These are phyloP conservation scores for Lodderomyces elongisporus DNA, from an alignment of 1,139 yeast genomes.

Conservation along the genomic window DNA sequence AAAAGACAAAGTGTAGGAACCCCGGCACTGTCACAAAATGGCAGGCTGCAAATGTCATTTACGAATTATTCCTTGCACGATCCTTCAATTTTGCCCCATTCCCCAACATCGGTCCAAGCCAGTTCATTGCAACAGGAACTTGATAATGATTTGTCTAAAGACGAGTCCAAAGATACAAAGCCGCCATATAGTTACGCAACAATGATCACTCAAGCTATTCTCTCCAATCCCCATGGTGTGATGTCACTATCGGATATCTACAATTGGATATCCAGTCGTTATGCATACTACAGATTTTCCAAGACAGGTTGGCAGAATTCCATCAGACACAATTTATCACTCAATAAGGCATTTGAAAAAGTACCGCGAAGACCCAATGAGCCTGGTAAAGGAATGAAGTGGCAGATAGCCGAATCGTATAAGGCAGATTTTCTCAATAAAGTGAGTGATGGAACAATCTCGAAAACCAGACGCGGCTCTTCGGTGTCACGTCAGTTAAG, in stretches of 20 bases:
- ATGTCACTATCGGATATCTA: slow-evolving; percentile 88
- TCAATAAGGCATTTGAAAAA: slow-evolving; percentile 71
- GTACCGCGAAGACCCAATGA: slow-evolving; percentile 93
- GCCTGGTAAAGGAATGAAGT: slow-evolving; percentile 98
- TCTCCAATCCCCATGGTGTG: slow-evolving; percentile 83
- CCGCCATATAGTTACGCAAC: slow-evolving; percentile 98
- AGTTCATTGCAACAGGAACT: slow-evolving; percentile 42
- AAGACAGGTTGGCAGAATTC: slow-evolving; percentile 84
- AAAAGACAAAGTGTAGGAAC: slow-evolving; percentile 3
- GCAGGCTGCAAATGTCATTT: too few species aligned
- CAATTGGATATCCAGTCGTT: slow-evolving; percentile 81
- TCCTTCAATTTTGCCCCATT: slow-evolving; percentile 34
- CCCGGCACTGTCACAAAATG: slow-evolving; percentile 37
- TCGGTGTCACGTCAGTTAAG: slow-evolving; percentile 75
- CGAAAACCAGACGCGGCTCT: slow-evolving; percentile 73
- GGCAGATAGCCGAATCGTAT: slow-evolving; percentile 89
- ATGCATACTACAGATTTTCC: slow-evolving; percentile 85
- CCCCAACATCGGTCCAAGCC: slow-evolving; percentile 39
- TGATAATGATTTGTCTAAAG: slow-evolving; percentile 75
- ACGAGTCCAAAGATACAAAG: slow-evolving; percentile 85
- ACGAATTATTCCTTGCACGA: slow-evolving; percentile 45
- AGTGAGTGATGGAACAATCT: slow-evolving; percentile 68
- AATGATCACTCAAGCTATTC: slow-evolving; percentile 94
- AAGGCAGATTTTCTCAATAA: slow-evolving; percentile 79
- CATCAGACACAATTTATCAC: slow-evolving; percentile 54